A percentile compares a stretch with the other conserved stretches of the same genome.
Conservation (phyloP, 305 asterid species). For the Fraxinus floribunda region DNA sequence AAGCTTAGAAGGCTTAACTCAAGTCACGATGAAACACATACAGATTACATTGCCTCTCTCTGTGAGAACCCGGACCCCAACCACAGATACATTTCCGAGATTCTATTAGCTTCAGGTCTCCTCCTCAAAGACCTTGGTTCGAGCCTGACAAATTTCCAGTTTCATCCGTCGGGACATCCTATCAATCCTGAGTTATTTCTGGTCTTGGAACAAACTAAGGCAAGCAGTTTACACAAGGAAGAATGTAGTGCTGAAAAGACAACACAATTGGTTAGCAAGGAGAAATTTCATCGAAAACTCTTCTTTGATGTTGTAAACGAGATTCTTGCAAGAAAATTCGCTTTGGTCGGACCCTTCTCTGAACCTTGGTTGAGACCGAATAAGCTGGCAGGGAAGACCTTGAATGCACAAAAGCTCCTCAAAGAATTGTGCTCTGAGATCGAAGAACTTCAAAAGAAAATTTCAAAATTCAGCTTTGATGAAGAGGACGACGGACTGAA, state of each 20-base stretch:
- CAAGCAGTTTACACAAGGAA: conserved; percentile 41
- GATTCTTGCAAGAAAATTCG: conserved; percentile 61
- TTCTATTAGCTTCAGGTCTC: conserved; percentile 88
- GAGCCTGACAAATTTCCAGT: conserved; percentile 60
- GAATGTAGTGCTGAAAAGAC: conserved; percentile 29
- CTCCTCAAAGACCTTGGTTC: conserved; percentile 79
- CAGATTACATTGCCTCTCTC: conserved; percentile 85
- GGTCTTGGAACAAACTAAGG: conserved; percentile 87
- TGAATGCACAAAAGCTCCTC: conserved; percentile 77
- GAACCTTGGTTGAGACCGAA: conserved; percentile 40
- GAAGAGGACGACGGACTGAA: conserved; percentile 63
- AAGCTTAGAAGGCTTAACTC: conserved; percentile 79
- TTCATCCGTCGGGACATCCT: conserved; percentile 76
- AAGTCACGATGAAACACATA: conserved; percentile 74
- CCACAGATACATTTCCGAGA: conserved; percentile 78
- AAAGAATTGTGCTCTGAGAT: conserved; percentile 71
- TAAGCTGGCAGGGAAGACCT: conserved; percentile 35
- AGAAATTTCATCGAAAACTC: conserved; percentile 59
- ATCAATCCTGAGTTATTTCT: conserved; percentile 81
- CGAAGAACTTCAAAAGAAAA: conserved; percentile 46
- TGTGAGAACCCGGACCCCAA: conserved; percentile 75
- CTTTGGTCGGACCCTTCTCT: conserved; percentile 30
- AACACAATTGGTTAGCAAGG: conserved; percentile 30
- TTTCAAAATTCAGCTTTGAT: conserved; percentile 20
- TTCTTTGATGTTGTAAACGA: conserved; percentile 76